Evolutionary conservation across 805 yeast species (phyloP), one percentile per base, ranked within the genome.

Genomic region (Lachancea fermentati): DNA sequence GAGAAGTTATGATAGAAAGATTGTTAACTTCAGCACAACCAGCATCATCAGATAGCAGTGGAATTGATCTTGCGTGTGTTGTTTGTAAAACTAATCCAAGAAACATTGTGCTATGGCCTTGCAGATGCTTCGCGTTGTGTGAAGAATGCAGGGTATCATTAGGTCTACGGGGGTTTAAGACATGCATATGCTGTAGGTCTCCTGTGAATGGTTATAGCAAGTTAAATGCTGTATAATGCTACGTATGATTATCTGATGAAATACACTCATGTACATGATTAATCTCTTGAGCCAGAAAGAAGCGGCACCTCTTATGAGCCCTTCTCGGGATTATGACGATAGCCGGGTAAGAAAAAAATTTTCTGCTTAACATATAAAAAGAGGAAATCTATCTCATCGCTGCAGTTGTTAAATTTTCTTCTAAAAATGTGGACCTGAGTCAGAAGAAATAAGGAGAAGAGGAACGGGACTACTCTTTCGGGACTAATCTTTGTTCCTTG

Each of bases 81-180:
- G 81, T 89, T 2, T 89, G 97, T 58, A 91, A 83, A 50, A 69
- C 72, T 4, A 77, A 81, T 43, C 74, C 78, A 4, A 70, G 96
- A 48, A 84, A 81, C 42, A 75, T 89, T 31, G 79, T 89, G 6
- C 67, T 91, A 2, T 89, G 97, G 97, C 97, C 97, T 0, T 89
- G 97, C 57, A 76, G 78, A 51, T 89, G 97, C 60, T 76, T 89
- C 41, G 88, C 95, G 0, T 68, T 89, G 4, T 89, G 97, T 60
- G 96, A 88, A 48, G 72, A 75, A 18, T 89, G 97, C 55, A 71
- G 97, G 13, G 66, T 79, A 8, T 75, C 83, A 13, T 68, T 89
- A 38, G 86, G 85, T 5, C 65, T 80, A 25, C 73, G 88, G 45
- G 83, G 84, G 9, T 81, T 81, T 54, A 76, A 74, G 42, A 81